Evolutionary conservation across 768 basidiomycete species (phyloP), one percentile per base, ranked within the genome.

Genomic region (Leucosporidium creatinivorum): DNA sequence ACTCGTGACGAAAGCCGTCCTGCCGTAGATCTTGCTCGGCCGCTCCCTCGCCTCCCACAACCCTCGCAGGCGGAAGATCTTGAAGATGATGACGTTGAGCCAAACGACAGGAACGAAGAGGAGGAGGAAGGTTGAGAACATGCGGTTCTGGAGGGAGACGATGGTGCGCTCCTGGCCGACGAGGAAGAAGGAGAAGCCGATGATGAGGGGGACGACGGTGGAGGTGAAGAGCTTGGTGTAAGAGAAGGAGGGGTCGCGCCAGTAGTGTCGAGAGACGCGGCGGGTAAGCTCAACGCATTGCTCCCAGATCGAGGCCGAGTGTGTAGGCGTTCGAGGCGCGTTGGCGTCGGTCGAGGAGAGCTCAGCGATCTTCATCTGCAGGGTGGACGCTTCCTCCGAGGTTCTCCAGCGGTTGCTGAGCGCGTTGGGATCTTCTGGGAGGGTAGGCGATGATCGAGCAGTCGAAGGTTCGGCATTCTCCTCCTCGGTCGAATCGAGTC

Each of bases 21-120:
- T 85, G 65, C 82, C 83, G 75, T 87, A 87, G 77, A 85, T 85
- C 59, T 83, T 79, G 68, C 85, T 85, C 0, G 85, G 81, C 5
- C 85, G 81, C 73, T 87, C 86, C 62, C 86, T 81, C 55, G 86
- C 83, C 75, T 87, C 85, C 72, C 87, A 87, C 50, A 87, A 77
- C 0, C 75, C 79, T n/a, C 86, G 83, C 63, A 84, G 81, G 44
- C 80, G 76, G 61, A 86, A 80, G 77, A 84, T 86, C 31, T 75
- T 86, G 85, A 3, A 87, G 80, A 74, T 87, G 85, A 72, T 85
- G 83, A 33, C 64, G 67, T 72, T 72, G 65, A 72, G 65, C 51
- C 83, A 81, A 19, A 86, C 78, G 2, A 85, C 83, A 0, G 83
- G 82, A 69, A 77, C 72, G 51, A 79, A 72, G 68, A 78, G 76